Base-by-base conservation (phyloP, 2,329 filamentous ascomycete genomes). In the Claviceps paspali region DNA sequence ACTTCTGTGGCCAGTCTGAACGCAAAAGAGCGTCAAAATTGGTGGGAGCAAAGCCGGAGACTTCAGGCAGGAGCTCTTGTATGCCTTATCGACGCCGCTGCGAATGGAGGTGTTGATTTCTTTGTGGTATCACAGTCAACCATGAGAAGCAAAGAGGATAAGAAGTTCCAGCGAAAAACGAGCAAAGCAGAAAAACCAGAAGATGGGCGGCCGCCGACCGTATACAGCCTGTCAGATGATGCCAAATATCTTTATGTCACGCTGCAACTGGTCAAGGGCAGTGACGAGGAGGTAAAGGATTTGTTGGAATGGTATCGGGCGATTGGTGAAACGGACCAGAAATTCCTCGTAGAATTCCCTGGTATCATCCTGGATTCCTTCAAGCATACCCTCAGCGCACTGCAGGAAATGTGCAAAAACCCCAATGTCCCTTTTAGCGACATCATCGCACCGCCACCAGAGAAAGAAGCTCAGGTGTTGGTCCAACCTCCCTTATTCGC, bases 301-400 rank as follows among this genome's bases (percentile, higher is more conserved):
- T 49, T n/a, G 46, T 48, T 38, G 2, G 28, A 31, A 11, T 61
- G 57, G 55, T 57, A 46, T 43, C 46, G 43, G 11, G 36, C 40
- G 7, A 40, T 45, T 23, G 48, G 41, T 0, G 10, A 30, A 0
- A 27, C 23, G 3, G 36, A 44, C 11, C 36, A 41, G 17, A 45
- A 47, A 27, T 51, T 46, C 12, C 57, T 80, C 1, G 61, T 79
- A 1, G 76, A 80, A 43, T 79, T 80, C 39, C 76, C 74, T 0
- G 70, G 68, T 0, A 56, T 79, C 4, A 51, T 80, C 2, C 55
- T 77, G 2, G 63, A 67, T 0, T 63, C 74, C 0, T 79, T 80
- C 44, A 54, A 64, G 19, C 68, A 70, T 19, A 76, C 68, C 0
- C 57, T 80, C 0, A 52, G 60, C 30, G 68, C 67, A 0, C 54